These are phyloP conservation scores for Dicorynia guianensis DNA, from an alignment of 306 rosid species.

Conservation along the genomic window DNA sequence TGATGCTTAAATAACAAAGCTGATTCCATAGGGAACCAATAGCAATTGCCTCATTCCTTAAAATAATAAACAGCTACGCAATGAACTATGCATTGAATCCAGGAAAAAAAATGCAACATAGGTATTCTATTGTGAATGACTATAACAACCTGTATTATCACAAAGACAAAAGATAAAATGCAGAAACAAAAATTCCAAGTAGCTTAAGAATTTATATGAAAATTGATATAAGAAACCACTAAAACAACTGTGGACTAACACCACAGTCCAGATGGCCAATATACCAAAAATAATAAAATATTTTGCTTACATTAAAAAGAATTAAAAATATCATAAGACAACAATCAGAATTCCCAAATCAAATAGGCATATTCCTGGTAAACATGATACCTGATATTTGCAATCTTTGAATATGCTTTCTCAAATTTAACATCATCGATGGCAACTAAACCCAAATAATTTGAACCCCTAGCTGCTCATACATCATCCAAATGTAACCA, in stretches of 20 bases:
- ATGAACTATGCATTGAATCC: conserved; percentile 19
- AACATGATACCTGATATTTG: conserved; percentile 37
- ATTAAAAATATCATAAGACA: conserved; percentile 19
- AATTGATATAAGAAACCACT: conserved; percentile 1
- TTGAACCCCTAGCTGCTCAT: conserved; percentile 37
- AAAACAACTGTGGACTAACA: conserved; percentile 6
- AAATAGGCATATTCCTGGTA: background rate
- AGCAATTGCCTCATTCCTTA: conserved; percentile 18
- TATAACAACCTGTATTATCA: conserved; percentile 1
- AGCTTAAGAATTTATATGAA: background rate
- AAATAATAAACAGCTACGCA: conserved; percentile 1
- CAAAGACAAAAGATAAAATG: conserved; percentile 7
- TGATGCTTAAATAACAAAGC: background rate
- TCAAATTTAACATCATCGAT: conserved; percentile 45
- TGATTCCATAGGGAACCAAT: conserved; percentile 4
- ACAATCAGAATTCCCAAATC: conserved; percentile 8
- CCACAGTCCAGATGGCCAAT: background rate
- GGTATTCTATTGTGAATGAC: conserved; percentile 4
- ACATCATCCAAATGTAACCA: conserved; percentile 35
- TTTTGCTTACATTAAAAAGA: conserved; percentile 3
- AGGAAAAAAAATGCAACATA: conserved; percentile 22
- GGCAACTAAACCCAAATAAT: conserved; percentile 31
- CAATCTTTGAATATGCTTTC: conserved; percentile 35
- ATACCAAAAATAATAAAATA: conserved; percentile 25
- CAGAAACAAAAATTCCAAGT: conserved; percentile 12